Conservation (phyloP, 305 asterid genomes). For the Fraxinus latifolia region DNA sequence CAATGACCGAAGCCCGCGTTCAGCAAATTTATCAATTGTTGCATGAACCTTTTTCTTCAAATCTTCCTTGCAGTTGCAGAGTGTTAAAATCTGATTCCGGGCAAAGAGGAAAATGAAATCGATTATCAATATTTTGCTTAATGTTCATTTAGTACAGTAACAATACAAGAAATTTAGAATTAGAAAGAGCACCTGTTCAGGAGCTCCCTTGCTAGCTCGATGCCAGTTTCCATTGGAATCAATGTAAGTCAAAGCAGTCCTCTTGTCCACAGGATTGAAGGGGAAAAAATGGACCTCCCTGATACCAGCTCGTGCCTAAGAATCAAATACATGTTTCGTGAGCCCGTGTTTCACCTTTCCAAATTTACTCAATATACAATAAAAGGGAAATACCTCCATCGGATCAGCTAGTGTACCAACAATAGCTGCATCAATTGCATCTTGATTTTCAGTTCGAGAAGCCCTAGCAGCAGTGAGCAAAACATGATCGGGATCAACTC, state of each 20-base stretch:
- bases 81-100: conserved; percentile 41
- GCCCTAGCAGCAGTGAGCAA: conserved; percentile 56
- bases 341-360: background rate
- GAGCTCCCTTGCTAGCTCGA: conserved; percentile 56
- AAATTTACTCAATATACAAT: background rate
- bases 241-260: conserved; percentile 50
- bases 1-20: conserved; percentile 55
- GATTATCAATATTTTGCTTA: background rate
- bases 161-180: background rate
- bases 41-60: conserved; percentile 46
- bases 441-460: conserved; percentile 51
- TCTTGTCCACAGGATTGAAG: conserved; percentile 50
- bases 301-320: conserved; percentile 41
- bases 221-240: conserved; percentile 48
- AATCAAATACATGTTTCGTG: background rate
- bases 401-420: conserved; percentile 65
- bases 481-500: conserved; percentile 42
- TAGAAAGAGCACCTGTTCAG: conserved; percentile 39
- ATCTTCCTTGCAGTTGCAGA: conserved; percentile 50
- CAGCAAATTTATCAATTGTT: conserved; percentile 48
- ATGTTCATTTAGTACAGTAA: background rate
- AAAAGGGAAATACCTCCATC: conserved; percentile 37
- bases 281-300: conserved; percentile 55
- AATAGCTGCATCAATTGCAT: conserved; percentile 63
- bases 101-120: background rate